Evolutionary conservation across 2,329 filamentous ascomycete genomes (phyloP), one percentile per base, ranked within the genome.

Genomic region (Fusarium graminum): DNA sequence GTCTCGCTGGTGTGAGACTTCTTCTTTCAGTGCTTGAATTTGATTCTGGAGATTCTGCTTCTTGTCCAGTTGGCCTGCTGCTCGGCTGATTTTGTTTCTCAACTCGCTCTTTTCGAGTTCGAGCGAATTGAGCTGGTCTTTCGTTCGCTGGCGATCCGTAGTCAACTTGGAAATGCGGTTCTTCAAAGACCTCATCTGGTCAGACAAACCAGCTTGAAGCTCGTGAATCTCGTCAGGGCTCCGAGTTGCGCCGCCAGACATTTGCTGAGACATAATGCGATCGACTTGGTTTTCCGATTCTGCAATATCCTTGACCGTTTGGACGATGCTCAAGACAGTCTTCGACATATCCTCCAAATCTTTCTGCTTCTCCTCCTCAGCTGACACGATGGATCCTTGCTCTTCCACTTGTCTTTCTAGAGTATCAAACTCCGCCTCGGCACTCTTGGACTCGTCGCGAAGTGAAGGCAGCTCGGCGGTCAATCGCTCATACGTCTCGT

Each of bases 161-260:
- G 84, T 86, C 30, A 96, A 78, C 70, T 91, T 91, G 8, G 85
- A 78, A 13, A 94, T 83, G 41, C 82, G 85, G 40, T 82, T 82
- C 74, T 92, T 93, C 28, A 88, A 79, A 22, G 80, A 79, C 53
- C 90, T 87, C 67, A 88, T 84, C 73, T 92, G 88, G 61, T 93
- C 92, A 19, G 85, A 86, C 55, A 90, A 84, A 17, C 81, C 79
- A 45, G 88, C 87, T 63, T 93, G 87, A 45, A 93, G 87, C 52
- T 92, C 89, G 70, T 95, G 91, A 52, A 98, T 93, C 68, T 95
- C 92, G 52, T 97, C 92, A 8, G 93, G 85, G 29, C 91, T 92
- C 63, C 92, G 88, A 14, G 87, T 85, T 11, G 84, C 77, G 26
- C 85, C 83, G 14, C 88, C 85, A 59, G 89, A 86, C 72, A 90